phyloP scores from a whole-genome alignment of 179 eudicot species.

The Beta macrorhiza region DNA sequence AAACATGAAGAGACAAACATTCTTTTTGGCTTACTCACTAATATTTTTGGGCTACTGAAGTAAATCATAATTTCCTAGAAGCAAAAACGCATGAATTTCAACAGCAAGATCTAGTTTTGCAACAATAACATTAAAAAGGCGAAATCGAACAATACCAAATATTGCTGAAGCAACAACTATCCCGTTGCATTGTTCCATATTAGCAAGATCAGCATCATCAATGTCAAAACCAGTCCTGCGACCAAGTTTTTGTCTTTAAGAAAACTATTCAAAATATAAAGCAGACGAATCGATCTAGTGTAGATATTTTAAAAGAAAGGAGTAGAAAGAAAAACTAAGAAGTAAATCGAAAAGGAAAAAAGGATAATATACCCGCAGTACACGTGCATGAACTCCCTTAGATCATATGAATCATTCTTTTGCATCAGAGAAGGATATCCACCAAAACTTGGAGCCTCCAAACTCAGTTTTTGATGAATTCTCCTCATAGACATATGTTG shows the following conservation, averaged over 20 bases:
- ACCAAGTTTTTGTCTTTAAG: conserved; percentile 82
- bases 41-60: conserved; percentile 82
- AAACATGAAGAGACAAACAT: conserved; percentile 91
- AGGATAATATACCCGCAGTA: conserved; percentile 79
- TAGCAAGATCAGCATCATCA: conserved; percentile 71
- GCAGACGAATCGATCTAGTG: conserved; percentile 16
- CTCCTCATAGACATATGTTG: conserved; percentile 41
- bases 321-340: neutral
- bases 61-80: conserved; percentile 79
- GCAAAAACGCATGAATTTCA: neutral
- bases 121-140: neutral
- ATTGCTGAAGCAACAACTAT: conserved; percentile 94
- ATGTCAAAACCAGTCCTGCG: conserved; percentile 85
- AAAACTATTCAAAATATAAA: conserved; percentile 44
- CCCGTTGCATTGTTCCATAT: conserved; percentile 82
- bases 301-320: too few species aligned
- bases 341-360: neutral
- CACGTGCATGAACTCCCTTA: conserved; percentile 86
- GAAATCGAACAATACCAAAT: conserved; percentile 54
- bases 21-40: conserved; percentile 67
- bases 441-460: conserved; percentile 93
- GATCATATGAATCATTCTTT: conserved; percentile 79
- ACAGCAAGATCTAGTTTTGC: conserved; percentile 8
- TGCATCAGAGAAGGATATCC: conserved; percentile 90
- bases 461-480: conserved; percentile 58